Conservation (phyloP, 129 eudicot genomes). For the Erigeron canadensis region DNA sequence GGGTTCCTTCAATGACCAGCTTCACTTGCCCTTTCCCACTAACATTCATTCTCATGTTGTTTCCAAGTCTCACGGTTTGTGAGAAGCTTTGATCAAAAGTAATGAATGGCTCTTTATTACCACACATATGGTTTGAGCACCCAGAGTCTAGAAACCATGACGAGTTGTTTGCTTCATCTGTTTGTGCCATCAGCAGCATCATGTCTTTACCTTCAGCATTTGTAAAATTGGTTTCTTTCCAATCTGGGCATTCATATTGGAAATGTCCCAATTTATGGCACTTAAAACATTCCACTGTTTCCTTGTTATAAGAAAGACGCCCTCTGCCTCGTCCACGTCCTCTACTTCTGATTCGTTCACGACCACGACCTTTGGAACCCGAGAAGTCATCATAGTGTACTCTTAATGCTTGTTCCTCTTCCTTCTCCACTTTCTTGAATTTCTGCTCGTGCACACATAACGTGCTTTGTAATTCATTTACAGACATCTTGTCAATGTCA, state of each 20-base stretch:
- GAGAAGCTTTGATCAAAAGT: not conserved
- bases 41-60: not conserved
- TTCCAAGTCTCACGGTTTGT: not conserved
- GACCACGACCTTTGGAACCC: not conserved
- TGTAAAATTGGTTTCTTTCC: not conserved
- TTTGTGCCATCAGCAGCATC: not conserved
- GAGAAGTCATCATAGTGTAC: not conserved
- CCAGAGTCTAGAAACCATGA: not conserved
- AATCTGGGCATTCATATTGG: not conserved
- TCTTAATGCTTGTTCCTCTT: not conserved
- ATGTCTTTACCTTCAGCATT: not conserved
- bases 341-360: not conserved
- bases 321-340: constrained; percentile 6
- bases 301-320: not conserved
- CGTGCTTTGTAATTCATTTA: not conserved
- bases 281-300: not conserved
- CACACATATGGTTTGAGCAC: constrained; percentile 7
- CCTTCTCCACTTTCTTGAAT: not conserved
- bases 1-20: not conserved
- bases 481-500: not conserved
- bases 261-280: constrained; percentile 1
- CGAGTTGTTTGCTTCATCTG: not conserved
- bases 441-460: not conserved
- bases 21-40: not conserved
- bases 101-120: not conserved